A percentile compares a stretch with the other conserved stretches of the same genome.
Evolutionary conservation across 2,329 filamentous ascomycete species (phyloP).

Genomic region (Pyrenophora seminiperda): DNA sequence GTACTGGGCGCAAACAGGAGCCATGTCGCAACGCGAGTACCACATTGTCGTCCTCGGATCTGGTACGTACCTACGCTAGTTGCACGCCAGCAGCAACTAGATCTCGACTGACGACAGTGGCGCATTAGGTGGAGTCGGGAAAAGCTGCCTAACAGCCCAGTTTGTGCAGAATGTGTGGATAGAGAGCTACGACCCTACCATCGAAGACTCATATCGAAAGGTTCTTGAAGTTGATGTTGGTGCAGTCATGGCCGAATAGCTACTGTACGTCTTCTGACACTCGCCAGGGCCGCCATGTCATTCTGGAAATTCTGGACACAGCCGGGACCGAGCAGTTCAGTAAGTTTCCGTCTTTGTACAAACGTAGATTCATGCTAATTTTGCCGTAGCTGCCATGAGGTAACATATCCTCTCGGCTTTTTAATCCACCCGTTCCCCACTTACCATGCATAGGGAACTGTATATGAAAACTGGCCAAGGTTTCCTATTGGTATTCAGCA

Average conservation of each 20-base stretch:
- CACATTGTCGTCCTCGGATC: slow-evolving; percentile 52
- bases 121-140: slow-evolving; percentile 78
- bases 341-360: slow-evolving; percentile 54
- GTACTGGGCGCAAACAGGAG: slow-evolving; percentile 17
- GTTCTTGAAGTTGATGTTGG: slow-evolving; percentile 79
- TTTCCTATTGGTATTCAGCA: slow-evolving; percentile 90
- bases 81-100: slow-evolving; percentile 19
- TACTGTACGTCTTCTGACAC: slow-evolving; percentile 21
- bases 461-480: slow-evolving; percentile 93
- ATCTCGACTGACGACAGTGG: slow-evolving; percentile 32
- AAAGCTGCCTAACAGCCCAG: slow-evolving; percentile 91
- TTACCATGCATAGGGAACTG: slow-evolving; percentile 35
- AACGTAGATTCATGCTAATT: slow-evolving; percentile 21
- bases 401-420: slow-evolving; percentile 25
- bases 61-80: slow-evolving; percentile 36
- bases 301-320: slow-evolving; percentile 90
- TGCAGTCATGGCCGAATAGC: slow-evolving; percentile 27
- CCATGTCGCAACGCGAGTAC: slow-evolving; percentile 51
- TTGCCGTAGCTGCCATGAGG: slow-evolving; percentile 41
- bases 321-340: slow-evolving; percentile 93
- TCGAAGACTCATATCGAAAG: slow-evolving; percentile 66
- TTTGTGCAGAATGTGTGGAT: slow-evolving; percentile 96
- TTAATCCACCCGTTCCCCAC: slow-evolving; percentile 6
- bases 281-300: slow-evolving; percentile 77
- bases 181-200: slow-evolving; percentile 70